Evolutionary conservation across 208 protist species (phyloP).

Genomic region (Tetramitus jugosus): DNA sequence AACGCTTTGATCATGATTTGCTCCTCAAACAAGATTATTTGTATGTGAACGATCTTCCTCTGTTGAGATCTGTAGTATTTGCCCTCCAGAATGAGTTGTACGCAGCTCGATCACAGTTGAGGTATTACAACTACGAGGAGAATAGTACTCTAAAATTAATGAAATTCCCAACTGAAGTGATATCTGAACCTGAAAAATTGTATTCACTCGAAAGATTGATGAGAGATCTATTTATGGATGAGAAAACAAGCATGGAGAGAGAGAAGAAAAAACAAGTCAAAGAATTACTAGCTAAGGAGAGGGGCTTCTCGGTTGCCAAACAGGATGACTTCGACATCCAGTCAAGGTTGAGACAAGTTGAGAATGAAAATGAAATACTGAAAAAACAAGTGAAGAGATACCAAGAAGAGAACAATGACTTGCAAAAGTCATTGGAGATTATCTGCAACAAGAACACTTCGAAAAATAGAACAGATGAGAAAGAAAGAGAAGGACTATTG

Average conservation of each 20-base stretch:
- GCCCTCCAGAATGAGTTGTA: background rate
- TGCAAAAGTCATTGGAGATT: background rate
- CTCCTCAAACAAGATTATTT: background rate
- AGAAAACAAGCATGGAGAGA: background rate
- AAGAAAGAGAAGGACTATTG: background rate
- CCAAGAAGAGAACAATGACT: background rate
- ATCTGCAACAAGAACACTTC: background rate
- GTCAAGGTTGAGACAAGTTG: background rate
- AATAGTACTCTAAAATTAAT: background rate
- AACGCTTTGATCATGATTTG: background rate
- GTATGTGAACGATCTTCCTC: background rate
- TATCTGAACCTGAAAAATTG: background rate
- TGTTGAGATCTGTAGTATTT: background rate
- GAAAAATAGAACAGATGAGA: background rate
- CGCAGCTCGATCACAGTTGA: background rate
- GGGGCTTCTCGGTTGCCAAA: background rate
- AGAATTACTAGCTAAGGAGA: background rate
- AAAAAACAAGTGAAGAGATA: background rate
- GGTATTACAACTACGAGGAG: background rate
- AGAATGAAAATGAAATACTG: background rate
- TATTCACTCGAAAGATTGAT: background rate
- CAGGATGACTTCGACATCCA: background rate
- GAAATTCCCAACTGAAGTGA: background rate
- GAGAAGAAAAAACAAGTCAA: background rate
- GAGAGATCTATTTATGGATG: background rate